These are phyloP conservation scores for Besnoitia besnoiti DNA, from an alignment of 169 alveolate species.

Conservation along the genomic window DNA sequence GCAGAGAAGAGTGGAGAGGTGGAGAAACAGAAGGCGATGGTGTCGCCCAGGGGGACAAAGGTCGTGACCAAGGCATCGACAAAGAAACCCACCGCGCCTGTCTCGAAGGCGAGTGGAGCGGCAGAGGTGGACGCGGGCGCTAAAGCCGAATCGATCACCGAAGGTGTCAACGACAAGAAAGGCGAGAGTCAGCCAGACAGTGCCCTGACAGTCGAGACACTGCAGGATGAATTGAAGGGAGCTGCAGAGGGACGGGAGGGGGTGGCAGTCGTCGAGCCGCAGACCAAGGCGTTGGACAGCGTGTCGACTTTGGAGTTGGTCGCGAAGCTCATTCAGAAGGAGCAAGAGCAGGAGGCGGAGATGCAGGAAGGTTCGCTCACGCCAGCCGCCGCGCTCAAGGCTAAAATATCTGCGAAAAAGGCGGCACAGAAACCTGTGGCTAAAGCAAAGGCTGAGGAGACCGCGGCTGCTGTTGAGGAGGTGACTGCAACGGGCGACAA, in stretches of 20 bases:
- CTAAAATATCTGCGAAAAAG: background rate
- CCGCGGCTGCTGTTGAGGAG: background rate
- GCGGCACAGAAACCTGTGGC: background rate
- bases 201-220: background rate
- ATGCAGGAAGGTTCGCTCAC: background rate
- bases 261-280: background rate
- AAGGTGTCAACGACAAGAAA: background rate
- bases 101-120: too few species aligned
- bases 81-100: too few species aligned
- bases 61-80: too few species aligned
- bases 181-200: background rate
- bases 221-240: background rate
- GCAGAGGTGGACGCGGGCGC: background rate
- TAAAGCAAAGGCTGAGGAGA: background rate
- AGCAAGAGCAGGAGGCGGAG: background rate
- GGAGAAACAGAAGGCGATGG: background rate
- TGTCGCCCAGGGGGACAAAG: background rate
- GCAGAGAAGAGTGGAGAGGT: background rate
- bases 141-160: background rate
- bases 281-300: background rate
- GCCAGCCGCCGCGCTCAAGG: background rate
- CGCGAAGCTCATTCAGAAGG: background rate
- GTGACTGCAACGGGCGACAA: background rate
- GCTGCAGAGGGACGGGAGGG: background rate
- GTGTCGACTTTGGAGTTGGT: background rate